Percentiles rank a stretch among this genome's conserved stretches.
Conservation (phyloP, 805 yeast species). For the Clavispora santaluciae region DNA sequence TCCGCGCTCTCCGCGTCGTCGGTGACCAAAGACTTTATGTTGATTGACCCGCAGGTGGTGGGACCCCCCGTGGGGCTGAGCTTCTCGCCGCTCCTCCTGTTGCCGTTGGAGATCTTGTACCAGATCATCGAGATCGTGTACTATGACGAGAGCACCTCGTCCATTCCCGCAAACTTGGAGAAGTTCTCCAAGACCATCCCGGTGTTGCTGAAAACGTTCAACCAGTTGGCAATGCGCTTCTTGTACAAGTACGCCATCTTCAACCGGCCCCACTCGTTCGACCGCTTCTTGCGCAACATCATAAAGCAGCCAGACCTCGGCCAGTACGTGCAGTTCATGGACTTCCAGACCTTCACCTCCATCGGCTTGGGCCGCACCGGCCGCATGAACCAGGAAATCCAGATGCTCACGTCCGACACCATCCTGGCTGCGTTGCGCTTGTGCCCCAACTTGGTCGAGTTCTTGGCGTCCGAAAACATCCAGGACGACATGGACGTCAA, state of each 20-base stretch:
- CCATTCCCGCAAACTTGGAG: constrained; percentile 48
- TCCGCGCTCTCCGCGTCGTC: constrained; percentile 10
- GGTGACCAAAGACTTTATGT: constrained; percentile 14
- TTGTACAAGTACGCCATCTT: constrained; percentile 65
- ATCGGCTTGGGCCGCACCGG: constrained; percentile 88
- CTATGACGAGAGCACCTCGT: constrained; percentile 48
- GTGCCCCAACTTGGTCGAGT: constrained; percentile 69
- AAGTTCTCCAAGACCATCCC: constrained; percentile 49
- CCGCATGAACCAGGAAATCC: constrained; percentile 85
- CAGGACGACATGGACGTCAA: constrained; percentile 69
- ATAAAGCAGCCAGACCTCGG: constrained; percentile 43
- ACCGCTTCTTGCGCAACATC: constrained; percentile 58
- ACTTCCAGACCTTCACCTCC: constrained; percentile 83
- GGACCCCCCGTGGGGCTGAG: constrained; percentile 6
- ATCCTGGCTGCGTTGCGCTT: constrained; percentile 55
- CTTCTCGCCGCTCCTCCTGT: constrained; percentile 22
- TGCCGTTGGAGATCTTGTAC: constrained; percentile 55
- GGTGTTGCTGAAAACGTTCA: constrained; percentile 53
- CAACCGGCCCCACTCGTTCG: constrained; percentile 77
- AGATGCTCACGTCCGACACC: constrained; percentile 78
- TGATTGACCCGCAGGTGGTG: constrained; percentile 14
- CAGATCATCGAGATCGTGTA: constrained; percentile 53
- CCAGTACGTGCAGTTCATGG: constrained; percentile 66
- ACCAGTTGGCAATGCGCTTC: constrained; percentile 52
- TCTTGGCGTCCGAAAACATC: constrained; percentile 78